These are phyloP conservation scores for Xylaria sp. DNA, from an alignment of 2,329 filamentous ascomycete species.

Conservation along the genomic window DNA sequence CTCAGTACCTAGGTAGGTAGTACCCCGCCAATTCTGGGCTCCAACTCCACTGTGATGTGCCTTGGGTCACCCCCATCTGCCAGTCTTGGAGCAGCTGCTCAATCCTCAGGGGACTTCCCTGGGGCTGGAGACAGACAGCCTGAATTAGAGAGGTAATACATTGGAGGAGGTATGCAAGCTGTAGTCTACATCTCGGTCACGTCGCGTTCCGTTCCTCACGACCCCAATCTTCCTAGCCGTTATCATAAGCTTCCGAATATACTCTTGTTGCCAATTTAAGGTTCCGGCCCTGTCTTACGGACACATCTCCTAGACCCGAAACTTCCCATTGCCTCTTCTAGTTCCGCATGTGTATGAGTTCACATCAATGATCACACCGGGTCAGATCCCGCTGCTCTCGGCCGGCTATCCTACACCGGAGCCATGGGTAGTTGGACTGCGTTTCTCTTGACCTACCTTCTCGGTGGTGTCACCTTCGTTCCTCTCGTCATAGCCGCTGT, in stretches of 20 bases:
- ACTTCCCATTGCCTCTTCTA: neutral
- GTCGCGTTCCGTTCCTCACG: neutral
- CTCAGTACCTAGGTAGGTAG: no score
- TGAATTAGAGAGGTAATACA: neutral
- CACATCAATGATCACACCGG: conserved; percentile 36
- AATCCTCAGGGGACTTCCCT: neutral
- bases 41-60: conserved; percentile 26
- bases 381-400: conserved; percentile 29
- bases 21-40: conserved; percentile 22
- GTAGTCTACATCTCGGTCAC: neutral
- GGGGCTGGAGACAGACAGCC: neutral
- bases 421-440: conserved; percentile 58
- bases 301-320: neutral
- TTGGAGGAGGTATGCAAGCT: no score
- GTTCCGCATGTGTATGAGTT: conserved; percentile 7
- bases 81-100: neutral
- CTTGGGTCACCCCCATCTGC: neutral
- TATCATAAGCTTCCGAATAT: neutral
- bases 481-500: conserved; percentile 70
- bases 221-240: neutral
- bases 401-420: conserved; percentile 30
- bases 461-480: conserved; percentile 88
- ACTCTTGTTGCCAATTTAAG: neutral
- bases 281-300: neutral
- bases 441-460: conserved; percentile 77